A percentile compares a stretch with the other conserved stretches of the same genome.
Evolutionary conservation across 352 stramenopile species (phyloP).

Genomic region (Saprolegnia diclina): DNA sequence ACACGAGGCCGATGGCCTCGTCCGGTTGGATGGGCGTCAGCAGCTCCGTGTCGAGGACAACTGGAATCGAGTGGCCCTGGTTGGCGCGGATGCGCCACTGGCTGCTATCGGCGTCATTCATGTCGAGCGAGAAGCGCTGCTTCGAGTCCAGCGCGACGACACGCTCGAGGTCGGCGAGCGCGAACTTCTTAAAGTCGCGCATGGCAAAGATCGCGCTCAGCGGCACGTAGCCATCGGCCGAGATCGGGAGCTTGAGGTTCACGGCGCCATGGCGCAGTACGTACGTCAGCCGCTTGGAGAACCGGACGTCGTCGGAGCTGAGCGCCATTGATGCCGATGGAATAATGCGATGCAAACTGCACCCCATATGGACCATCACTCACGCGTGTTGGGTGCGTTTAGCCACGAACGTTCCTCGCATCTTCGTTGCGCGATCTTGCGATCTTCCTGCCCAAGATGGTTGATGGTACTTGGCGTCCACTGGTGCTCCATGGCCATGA

Average conservation of each 20-base stretch:
- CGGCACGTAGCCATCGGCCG: slow-evolving; percentile 57
- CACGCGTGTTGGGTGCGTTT: background rate
- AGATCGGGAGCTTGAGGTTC: slow-evolving; percentile 63
- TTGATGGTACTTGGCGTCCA: background rate
- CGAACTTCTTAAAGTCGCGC: slow-evolving; percentile 48
- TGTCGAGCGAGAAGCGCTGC: slow-evolving; percentile 62
- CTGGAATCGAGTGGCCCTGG: slow-evolving; percentile 64
- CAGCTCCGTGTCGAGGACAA: slow-evolving; percentile 66
- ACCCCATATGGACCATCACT: background rate
- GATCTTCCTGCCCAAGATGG: too few species aligned
- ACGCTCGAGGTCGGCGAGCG: slow-evolving; percentile 51
- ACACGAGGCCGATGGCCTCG: slow-evolving; percentile 42
- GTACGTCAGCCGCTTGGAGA: slow-evolving; percentile 75
- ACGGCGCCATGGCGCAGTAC: slow-evolving; percentile 67
- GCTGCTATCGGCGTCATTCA: slow-evolving; percentile 37
- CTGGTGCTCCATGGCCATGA: too few species aligned
- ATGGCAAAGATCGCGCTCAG: slow-evolving; percentile 45
- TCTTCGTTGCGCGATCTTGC: too few species aligned
- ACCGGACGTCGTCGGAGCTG: slow-evolving; percentile 35
- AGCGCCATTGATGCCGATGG: background rate
- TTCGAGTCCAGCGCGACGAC: slow-evolving; percentile 65
- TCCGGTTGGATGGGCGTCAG: slow-evolving; percentile 42
- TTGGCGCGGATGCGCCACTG: slow-evolving; percentile 71
- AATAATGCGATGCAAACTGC: background rate
- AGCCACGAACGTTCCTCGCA: too few species aligned